Evolutionary conservation across 768 basidiomycete species (phyloP), one percentile per base, ranked within the genome.

Genomic region (Strobilomyces echinocephalus): DNA sequence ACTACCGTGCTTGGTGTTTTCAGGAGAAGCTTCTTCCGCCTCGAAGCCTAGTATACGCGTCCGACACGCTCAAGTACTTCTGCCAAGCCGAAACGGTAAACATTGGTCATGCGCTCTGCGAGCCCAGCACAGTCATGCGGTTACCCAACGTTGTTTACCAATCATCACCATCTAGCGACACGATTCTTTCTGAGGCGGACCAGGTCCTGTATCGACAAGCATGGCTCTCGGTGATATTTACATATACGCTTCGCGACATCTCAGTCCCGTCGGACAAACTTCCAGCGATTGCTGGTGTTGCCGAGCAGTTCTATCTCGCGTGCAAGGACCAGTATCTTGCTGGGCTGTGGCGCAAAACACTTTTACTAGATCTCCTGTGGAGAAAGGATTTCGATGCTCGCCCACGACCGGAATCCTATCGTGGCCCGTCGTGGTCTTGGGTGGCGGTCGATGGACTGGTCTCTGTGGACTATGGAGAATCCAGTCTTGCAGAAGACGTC

Each of bases 11-110:
- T 15, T 49, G 47, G 47, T 49, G 47, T 49, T 49, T 49, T 14
- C 47, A 49, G n/a, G 47, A 49, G 28, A 49, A 49, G 47, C 47
- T 49, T 39, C 47, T 49, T 18, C 26, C 47, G 14, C 18, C 47
- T 30, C 47, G 47, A 20, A 49, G 47, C 31, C 28, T 49, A n/a
- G n/a, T 49, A 9, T 49, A 18, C 26, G 47, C 47, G n/a, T 49
- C 47, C 4, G 47, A 49, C 36, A 49, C 47, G 8, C 47, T 49
- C 26, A 49, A 49, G 47, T 49, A 39, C 38, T 49, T 39, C 11
- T 49, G 47, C 47, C 47, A 49, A n/a, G 39, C 47, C 11, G 47
- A 49, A 39, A 30, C 38, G 3, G 47, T 49, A 11, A 39, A 49
- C 31, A 49, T 49, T 39, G 47, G 47, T 11, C 26, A 39, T 39